Base-by-base conservation (phyloP, 2,329 filamentous ascomycete genomes). In the Penicillium sp. region DNA sequence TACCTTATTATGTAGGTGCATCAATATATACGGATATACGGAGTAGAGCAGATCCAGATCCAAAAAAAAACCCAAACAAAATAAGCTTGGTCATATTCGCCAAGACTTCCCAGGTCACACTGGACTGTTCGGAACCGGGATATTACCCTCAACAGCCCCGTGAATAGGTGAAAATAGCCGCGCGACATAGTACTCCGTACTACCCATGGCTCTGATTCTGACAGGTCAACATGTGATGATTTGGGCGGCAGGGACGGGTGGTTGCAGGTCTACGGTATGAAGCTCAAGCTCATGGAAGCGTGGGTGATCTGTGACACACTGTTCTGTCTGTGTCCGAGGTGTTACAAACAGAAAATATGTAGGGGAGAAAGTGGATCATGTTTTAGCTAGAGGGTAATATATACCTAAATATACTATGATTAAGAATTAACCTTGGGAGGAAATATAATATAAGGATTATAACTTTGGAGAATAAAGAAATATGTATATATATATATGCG, bases 211-310 rank as follows among this genome's bases (percentile, higher is more conserved):
- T 40, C 10, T 19, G 37, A 19, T 10, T 40, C 47, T 56, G 37
- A 54, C 51, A 54, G 37, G 53, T 38, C 54, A 29, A 56, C 54
- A 56, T 51, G 54, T 56, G 54, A 56, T 56, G 54, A 59, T 59
- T 61, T 45, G 61, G 61, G 56, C 59, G 54, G 41, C 55, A 43
- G 58, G 43, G 40, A 53, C 62, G 63, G 62, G 60, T 57, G 43
- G 40, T 25, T 56, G 62, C 62, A 62, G 38, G 38, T 4, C 31
- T 35, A 55, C 54, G 54, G 59, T 57, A 54, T 46, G 51, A 60
- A 49, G 42, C 25, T 62, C 54, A 60, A 64, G 62, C 54, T 63
- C 57, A 51, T 57, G 47, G 54, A 50, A 29, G 51, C 52, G 40
- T 46, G 56, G 45, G 33, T 37, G 37, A 50, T 43, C 38, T 29